Percentiles rank a stretch among this genome's conserved stretches.
phyloP scores from a whole-genome alignment of 345 rosid genomes.

The Boechera retrofracta region DNA sequence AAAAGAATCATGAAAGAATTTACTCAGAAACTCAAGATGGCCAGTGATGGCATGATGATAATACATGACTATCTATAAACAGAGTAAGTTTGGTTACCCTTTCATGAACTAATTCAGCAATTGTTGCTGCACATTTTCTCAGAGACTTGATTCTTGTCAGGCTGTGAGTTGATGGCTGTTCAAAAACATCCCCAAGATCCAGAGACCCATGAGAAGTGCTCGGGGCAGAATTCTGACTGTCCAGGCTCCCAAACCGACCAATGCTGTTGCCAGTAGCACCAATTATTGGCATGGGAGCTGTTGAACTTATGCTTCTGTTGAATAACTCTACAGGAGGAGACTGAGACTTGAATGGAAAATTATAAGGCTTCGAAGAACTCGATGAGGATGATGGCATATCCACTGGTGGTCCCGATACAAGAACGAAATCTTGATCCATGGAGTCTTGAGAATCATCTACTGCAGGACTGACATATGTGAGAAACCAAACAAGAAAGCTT shows the following conservation, averaged over 20 bases:
- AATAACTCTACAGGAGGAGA: constrained; percentile 55
- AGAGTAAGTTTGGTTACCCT: constrained; percentile 55
- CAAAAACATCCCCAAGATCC: constrained; percentile 72
- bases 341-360: constrained; percentile 55
- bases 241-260: constrained; percentile 60
- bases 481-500: constrained; percentile 24
- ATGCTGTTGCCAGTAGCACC: constrained; percentile 51
- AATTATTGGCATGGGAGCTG: constrained; percentile 71
- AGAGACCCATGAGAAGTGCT: constrained; percentile 84
- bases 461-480: constrained; percentile 39
- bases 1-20: constrained; percentile 26
- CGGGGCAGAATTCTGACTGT: constrained; percentile 67
- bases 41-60: not conserved
- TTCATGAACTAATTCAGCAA: constrained; percentile 66
- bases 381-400: constrained; percentile 65
- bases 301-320: constrained; percentile 47
- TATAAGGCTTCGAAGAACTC: constrained; percentile 63
- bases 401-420: constrained; percentile 83
- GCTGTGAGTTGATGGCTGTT: constrained; percentile 73
- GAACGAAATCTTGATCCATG: constrained; percentile 89
- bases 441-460: constrained; percentile 77
- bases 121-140: constrained; percentile 73
- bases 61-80: not conserved
- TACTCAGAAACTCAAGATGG: constrained; percentile 19
- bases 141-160: constrained; percentile 81